A percentile compares a stretch with the other conserved stretches of the same genome.
phyloP scores from a whole-genome alignment of 352 stramenopile species.

The Phytophthora pistaciae region DNA sequence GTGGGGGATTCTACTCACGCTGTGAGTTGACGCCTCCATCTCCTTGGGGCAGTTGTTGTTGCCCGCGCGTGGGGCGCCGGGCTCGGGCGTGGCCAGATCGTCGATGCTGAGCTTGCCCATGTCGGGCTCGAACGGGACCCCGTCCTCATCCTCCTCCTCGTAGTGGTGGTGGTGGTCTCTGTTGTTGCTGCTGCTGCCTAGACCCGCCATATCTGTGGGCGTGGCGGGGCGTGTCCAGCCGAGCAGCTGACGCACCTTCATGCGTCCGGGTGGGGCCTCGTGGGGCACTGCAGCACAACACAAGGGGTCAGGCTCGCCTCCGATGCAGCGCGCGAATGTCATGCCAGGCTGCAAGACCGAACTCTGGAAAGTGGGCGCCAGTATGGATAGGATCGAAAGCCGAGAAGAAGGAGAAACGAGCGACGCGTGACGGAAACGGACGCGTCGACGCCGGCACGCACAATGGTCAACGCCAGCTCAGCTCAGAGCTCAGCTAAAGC shows the following conservation, averaged over 20 bases:
- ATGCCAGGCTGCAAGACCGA: conserved; percentile 28
- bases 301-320: conserved; percentile 60
- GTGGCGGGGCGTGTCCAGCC: conserved; percentile 35
- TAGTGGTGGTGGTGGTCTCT: conserved; percentile 2
- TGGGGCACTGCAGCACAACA: conserved; percentile 45
- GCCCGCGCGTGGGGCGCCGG: conserved; percentile 10
- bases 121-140: conserved; percentile 12
- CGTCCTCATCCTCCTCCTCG: conserved; percentile 14
- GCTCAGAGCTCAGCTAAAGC: not conserved
- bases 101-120: conserved; percentile 20
- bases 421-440: conserved; percentile 45
- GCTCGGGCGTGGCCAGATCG: conserved; percentile 8
- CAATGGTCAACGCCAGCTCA: not conserved
- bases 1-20: conserved; percentile 14
- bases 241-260: conserved; percentile 61
- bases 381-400: no score
- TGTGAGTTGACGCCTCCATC: conserved; percentile 1
- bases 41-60: conserved; percentile 34
- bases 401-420: conserved; percentile 23
- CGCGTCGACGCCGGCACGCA: conserved; percentile 2
- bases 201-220: conserved; percentile 19
- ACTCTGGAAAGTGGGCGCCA: conserved; percentile 30
- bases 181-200: conserved; percentile 35
- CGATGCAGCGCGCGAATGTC: conserved; percentile 63
- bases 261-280: conserved; percentile 36